Percentiles rank a stretch among this genome's conserved stretches.
phyloP scores from a whole-genome alignment of 352 stramenopile genomes.

The Peronospora farinosa region DNA sequence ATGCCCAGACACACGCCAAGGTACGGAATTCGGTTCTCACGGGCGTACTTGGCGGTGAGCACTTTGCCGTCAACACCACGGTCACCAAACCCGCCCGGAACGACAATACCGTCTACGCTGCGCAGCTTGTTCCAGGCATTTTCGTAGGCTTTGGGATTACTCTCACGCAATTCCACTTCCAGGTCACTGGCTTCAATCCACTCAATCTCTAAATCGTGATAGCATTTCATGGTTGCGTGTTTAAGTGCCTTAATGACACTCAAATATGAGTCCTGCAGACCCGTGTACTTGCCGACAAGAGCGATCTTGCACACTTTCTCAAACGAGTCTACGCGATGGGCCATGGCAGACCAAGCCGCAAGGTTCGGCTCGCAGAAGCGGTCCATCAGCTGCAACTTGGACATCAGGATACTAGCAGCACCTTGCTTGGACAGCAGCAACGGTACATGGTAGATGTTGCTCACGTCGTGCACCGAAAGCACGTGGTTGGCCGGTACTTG shows the following conservation, averaged over 20 bases:
- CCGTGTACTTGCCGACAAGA: constrained; percentile 99
- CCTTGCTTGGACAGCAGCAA: constrained; percentile 95
- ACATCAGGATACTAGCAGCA: constrained; percentile 90
- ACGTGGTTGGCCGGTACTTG: constrained; percentile 93
- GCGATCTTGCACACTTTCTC: constrained; percentile 92
- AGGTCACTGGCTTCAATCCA: constrained; percentile 98
- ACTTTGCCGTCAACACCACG: constrained; percentile 98
- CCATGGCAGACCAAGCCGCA: constrained; percentile 86
- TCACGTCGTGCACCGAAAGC: constrained; percentile 98
- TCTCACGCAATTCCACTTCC: constrained; percentile 76
- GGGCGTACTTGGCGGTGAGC: constrained; percentile 91
- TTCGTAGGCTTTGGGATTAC: constrained; percentile 64
- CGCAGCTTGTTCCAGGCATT: constrained; percentile 92
- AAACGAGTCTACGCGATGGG: constrained; percentile 90
- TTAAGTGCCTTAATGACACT: constrained; percentile 96
- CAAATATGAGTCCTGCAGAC: constrained; percentile 98
- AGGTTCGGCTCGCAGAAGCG: constrained; percentile 78
- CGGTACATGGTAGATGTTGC: constrained; percentile 99
- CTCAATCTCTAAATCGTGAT: constrained; percentile 91
- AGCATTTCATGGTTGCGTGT: constrained; percentile 92
- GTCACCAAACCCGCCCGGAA: constrained; percentile 97
- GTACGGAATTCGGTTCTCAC: constrained; percentile 94
- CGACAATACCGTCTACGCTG: constrained; percentile 91
- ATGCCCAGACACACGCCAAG: constrained; percentile 98
- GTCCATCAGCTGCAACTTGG: constrained; percentile 88